Evolutionary conservation across 306 rosid genomes (phyloP), one percentile per base, ranked within the genome.

Genomic region (Prunus salicina): DNA sequence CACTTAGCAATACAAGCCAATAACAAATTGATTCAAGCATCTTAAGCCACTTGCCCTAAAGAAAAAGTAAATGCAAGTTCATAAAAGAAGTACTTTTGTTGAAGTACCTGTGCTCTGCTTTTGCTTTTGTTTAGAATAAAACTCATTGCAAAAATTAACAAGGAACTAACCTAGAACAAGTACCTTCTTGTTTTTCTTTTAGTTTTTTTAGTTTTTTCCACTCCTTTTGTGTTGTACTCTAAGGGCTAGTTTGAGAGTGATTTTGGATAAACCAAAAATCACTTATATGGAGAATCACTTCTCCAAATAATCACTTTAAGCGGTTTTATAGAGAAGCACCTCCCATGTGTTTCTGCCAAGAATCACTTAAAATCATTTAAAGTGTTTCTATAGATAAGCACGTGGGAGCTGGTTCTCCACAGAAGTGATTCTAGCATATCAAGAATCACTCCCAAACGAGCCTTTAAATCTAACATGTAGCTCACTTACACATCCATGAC

Each of bases 41-140:
- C 82, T 78, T 28, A 18, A 69, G 49, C 78, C 74, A 75, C 82
- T 74, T 77, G 76, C 25, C 55, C 43, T 14, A 63, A 22, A 13
- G 20, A 22, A 8, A 72, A 66, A 60, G 67, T 49, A 55, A 12
- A 28, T 67, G 50, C 65, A 32, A 24, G 74, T 60, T 61, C 28
- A 47, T 60, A 6, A 15, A 67, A 50, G 20, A 9, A 25, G 64
- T 38, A 18, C 20, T 67, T 16, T 68, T 50, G 30, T 75, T 7
- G 18, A 70, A 70, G 64, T 69, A 41, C 55, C 46, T 64, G 68
- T 41, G 57, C 67, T 25, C 24, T 22, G 12, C 20, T n/a, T 69
- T 80, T 28, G 13, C 14, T 76, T 79, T 43, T 49, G 7, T 55
- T 49, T n/a, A 12, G 67, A 80, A 49, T 38, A 47, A 22, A 50